Conservation (phyloP, 2,329 filamentous ascomycete species). For the Colletotrichum chrysophilum region DNA sequence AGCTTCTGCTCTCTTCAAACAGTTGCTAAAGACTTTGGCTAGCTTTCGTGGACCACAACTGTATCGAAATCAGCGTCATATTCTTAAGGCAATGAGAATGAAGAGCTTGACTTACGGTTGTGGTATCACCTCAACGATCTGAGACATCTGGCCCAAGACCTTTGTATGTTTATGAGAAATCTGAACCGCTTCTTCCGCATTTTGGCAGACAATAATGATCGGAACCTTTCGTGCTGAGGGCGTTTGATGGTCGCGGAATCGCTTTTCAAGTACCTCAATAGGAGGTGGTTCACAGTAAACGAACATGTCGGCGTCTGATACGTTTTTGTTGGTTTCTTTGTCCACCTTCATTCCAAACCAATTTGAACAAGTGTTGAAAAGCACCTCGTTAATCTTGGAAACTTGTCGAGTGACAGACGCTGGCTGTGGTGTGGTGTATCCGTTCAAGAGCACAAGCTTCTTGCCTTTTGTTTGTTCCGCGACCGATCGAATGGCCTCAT, state of each 20-base stretch:
- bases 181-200: conserved; percentile 32
- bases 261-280: conserved; percentile 22
- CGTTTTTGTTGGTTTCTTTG: conserved; percentile 10
- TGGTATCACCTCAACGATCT: conserved; percentile 34
- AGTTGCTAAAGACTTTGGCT: conserved; percentile 30
- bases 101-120: conserved; percentile 27
- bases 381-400: conserved; percentile 30
- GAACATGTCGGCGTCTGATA: conserved; percentile 25
- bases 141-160: conserved; percentile 25
- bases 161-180: conserved; percentile 27
- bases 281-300: conserved; percentile 33
- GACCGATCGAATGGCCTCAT: conserved; percentile 10
- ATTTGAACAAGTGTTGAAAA: conserved; percentile 32
- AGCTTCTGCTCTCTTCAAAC: conserved; percentile 18
- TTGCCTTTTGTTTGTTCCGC: conserved; percentile 20
- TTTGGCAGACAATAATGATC: conserved; percentile 32
- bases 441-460: conserved; percentile 25
- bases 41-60: conserved; percentile 32
- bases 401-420: conserved; percentile 12
- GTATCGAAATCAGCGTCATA: not conserved
- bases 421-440: not conserved
- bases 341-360: conserved; percentile 40
- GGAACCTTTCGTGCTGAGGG: conserved; percentile 18
- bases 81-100: not conserved
- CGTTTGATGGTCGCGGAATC: conserved; percentile 16